Percentiles rank a stretch among this genome's conserved stretches.
These are phyloP conservation scores for Dryas drummondii DNA, from an alignment of 306 rosid species.

Conservation along the genomic window DNA sequence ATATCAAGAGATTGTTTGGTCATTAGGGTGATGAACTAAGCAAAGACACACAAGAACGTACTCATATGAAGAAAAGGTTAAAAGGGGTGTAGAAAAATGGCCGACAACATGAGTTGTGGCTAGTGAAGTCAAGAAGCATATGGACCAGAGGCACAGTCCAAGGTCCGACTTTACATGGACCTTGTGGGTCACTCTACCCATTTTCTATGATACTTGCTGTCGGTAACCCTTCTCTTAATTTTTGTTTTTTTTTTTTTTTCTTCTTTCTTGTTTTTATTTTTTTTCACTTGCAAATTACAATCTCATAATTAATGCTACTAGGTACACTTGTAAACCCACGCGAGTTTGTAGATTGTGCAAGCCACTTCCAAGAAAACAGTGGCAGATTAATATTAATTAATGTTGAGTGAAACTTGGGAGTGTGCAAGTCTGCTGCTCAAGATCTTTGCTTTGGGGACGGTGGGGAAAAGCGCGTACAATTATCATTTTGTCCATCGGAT, in stretches of 20 bases:
- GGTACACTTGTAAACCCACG: constrained; percentile 35
- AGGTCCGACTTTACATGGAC: constrained; percentile 34
- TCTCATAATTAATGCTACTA: not conserved
- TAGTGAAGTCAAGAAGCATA: constrained; percentile 41
- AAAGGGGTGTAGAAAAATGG: constrained; percentile 34
- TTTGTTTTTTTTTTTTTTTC: constrained; percentile 15
- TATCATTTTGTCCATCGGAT: constrained; percentile 13
- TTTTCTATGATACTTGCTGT: constrained; percentile 57
- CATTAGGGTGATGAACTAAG: not conserved
- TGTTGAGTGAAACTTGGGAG: constrained; percentile 13
- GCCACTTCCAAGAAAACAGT: constrained; percentile 28
- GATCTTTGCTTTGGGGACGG: constrained; percentile 40
- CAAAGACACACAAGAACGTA: constrained; percentile 23
- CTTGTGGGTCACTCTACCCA: constrained; percentile 57
- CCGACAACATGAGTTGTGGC: constrained; percentile 47
- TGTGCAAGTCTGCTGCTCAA: constrained; percentile 1
- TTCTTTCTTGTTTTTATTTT: too few species aligned
- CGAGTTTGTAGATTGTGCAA: constrained; percentile 38
- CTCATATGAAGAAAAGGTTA: not conserved
- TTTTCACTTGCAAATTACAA: not conserved
- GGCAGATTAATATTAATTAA: constrained; percentile 3
- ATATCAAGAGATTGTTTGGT: not conserved
- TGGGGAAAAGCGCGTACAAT: constrained; percentile 44
- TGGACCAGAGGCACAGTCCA: constrained; percentile 47
- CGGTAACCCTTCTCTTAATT: constrained; percentile 36